Base-by-base conservation (phyloP, 495 filamentous ascomycete genomes). In the Pyrenula massariospora region DNA sequence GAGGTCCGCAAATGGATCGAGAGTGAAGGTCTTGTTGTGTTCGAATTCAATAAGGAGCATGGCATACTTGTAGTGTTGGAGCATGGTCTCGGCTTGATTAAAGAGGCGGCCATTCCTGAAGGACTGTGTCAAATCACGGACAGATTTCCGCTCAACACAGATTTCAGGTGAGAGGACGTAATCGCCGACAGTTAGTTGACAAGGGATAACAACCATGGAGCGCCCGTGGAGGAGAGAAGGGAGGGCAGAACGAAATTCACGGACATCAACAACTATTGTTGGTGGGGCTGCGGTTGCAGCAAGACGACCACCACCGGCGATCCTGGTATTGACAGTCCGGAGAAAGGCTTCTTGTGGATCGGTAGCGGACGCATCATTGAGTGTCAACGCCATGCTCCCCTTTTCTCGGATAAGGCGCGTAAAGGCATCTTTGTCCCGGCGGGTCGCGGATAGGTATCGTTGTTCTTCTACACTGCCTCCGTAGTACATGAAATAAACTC, bases 41-140 rank as follows among this genome's bases (percentile, higher is more conserved):
- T 97, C 91, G 69, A 98, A 98, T 66, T 98, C 93, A 62, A 98
- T 96, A 25, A 98, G 77, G 2, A 98, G 84, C 78, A 97, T 86
- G 0, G 92, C 89, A 60, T 70, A 82, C 62, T 88, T 87, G 80
- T 98, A 98, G 71, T 97, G 82, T 62, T 87, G 80, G 25, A 92
- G 81, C 94, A 98, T 96, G 21, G 85, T 86, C 71, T 98, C 94
- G 22, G 86, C 85, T 72, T 98, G 93, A 63, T 84, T 87, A 70
- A 87, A 98, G 50, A 98, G 79, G 24, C 93, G 84, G 48, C 93
- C 93, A 63, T 95, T 88, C 59, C 85, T 84, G 70, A 98, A 88
- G 15, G 91, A 96, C 59, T 80, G 79, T 71, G 97, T 94, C 12
- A 98, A 72, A 70, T 98, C 93, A 58, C 83, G 83, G 62, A 98